phyloP scores from a whole-genome alignment of 31 red algal genomes.

The Asparagopsis taxiformis region DNA sequence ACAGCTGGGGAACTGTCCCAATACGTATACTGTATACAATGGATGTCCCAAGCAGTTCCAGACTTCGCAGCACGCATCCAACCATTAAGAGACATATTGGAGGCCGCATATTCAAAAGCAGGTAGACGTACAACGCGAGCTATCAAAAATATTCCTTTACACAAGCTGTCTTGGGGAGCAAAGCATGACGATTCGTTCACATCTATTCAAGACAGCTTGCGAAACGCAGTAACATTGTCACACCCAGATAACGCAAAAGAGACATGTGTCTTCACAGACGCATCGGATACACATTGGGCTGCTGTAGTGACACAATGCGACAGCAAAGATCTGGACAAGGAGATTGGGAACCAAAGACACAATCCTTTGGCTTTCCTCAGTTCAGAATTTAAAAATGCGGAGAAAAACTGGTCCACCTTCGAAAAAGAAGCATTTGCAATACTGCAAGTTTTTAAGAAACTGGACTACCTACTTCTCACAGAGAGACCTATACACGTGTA shows the following conservation, averaged over 20 bases:
- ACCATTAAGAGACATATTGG: neutral
- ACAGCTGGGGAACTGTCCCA: conserved; percentile 16
- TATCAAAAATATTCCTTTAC: neutral
- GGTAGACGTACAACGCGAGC: neutral
- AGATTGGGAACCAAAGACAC: neutral
- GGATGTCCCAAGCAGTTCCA: neutral
- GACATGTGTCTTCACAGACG: conserved; percentile 21
- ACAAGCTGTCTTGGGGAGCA: neutral
- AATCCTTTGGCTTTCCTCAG: conserved; percentile 1
- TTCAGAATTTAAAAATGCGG: conserved; percentile 3
- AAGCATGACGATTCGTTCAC: neutral
- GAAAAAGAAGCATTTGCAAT: conserved; percentile 37
- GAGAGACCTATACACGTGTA: conserved; percentile 7
- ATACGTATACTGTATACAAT: neutral
- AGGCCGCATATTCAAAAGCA: neutral
- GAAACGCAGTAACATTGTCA: neutral
- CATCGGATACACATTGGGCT: conserved; percentile 13
- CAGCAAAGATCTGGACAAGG: neutral
- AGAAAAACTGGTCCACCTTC: conserved; percentile 11
- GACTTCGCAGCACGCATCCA: neutral
- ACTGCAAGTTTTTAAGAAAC: conserved; percentile 5
- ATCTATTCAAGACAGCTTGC: conserved; percentile 2
- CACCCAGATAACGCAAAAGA: conserved; percentile 1
- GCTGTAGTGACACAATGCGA: conserved; percentile 16
- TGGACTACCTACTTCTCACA: conserved; percentile 22